Base-by-base conservation (phyloP, 371 early-diverging fungal genomes). In the Saksenaea oblongispora region DNA sequence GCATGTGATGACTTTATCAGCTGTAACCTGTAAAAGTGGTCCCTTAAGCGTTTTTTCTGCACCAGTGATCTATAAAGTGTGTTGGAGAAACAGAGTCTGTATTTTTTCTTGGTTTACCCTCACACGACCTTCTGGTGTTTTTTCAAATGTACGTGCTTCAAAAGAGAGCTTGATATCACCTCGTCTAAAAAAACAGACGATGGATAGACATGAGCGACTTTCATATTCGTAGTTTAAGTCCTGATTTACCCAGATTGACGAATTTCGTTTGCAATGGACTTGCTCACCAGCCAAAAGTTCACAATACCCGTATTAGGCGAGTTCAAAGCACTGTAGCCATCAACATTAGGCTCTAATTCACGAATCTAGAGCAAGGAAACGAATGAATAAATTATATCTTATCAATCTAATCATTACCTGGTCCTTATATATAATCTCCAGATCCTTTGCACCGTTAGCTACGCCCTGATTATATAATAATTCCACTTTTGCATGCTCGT, bases 241-340 rank as follows among this genome's bases (percentile, higher is more conserved):
- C n/a, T n/a, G n/a, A n/a, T n/a, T 68, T 70, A 80, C 80, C 76
- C 74, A 34, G 78, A 69, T 55, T 72, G 67, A 11, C 66, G 39
- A n/a, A 80, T 74, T 56, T 80, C 78, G 14, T 71, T 59, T 7
- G 78, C 73, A 47, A 80, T 66, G 54, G 67, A 64, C 60, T 78
- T 75, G 44, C 69, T 64, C 7, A 80, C 81, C 28, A 78, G 66
- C 42, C 76, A 72, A 56, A 58, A 80, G 44, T 78, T 76, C 26
- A 69, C 67, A 39, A 80, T 78, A 36, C 81, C 81, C 5, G 81
- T 80, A 47, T 80, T 80, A 5, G 81, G 81, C 4, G 81, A 80
- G 51, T 76, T 62, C 27, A 80, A 55, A 4, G 81, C 81, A 58
- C 76, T 76, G 47, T 78, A 80, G 28, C 74, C 81, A 15, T 65